phyloP scores from a whole-genome alignment of 768 basidiomycete genomes.

The Pleurotus tuoliensis region DNA sequence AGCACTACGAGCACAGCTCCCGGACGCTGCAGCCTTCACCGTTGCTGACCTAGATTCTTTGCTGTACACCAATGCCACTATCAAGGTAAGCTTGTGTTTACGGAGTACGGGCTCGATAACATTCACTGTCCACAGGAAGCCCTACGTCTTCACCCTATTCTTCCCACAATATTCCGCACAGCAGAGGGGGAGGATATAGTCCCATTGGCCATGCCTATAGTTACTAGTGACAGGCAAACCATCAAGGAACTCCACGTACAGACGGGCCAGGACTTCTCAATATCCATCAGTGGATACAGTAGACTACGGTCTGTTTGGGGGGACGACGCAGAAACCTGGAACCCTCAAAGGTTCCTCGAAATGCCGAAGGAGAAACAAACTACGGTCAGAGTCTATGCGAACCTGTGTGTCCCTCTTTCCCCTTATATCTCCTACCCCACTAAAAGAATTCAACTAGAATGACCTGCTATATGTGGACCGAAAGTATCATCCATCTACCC shows the following conservation, averaged over 20 bases:
- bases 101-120: not conserved
- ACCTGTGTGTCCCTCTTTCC: conserved; percentile 18
- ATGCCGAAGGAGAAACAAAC: conserved; percentile 8
- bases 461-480: not conserved
- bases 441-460: not conserved
- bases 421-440: not conserved
- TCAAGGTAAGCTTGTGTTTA: not conserved
- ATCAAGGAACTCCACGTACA: conserved; percentile 29
- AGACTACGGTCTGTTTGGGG: conserved; percentile 20
- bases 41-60: not conserved
- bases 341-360: conserved; percentile 16
- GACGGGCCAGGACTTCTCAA: conserved; percentile 28
- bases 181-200: conserved; percentile 32
- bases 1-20: conserved; percentile 14
- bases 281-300: conserved; percentile 33
- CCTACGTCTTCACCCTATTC: conserved; percentile 28
- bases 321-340: conserved; percentile 18
- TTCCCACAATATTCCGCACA: conserved; percentile 18
- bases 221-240: conserved; percentile 26
- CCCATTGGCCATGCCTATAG: conserved; percentile 36
- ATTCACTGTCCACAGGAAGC: conserved; percentile 17
- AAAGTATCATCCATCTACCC: not conserved
- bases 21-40: not conserved
- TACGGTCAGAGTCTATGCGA: conserved; percentile 19
- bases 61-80: not conserved